Evolutionary conservation across 352 stramenopile genomes (phyloP).

Genomic region (Phytophthora colocasiae): DNA sequence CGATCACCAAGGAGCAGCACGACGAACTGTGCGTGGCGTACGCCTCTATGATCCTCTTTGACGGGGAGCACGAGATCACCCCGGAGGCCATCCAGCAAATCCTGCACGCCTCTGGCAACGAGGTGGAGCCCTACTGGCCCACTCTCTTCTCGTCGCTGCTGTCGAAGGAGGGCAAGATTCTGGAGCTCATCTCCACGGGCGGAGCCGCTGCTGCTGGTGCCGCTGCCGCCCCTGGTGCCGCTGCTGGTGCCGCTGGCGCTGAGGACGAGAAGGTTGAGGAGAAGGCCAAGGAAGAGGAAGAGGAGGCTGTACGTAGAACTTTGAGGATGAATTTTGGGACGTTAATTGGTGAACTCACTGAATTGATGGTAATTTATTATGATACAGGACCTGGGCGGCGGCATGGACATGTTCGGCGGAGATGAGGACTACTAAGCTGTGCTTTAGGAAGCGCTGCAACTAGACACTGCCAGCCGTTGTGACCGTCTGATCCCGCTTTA

Average conservation of each 20-base stretch:
- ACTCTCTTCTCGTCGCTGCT: constrained; percentile 75
- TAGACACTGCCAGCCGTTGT: constrained; percentile 37
- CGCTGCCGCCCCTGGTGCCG: constrained; percentile 48
- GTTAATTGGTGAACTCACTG: constrained; percentile 15
- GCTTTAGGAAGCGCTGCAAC: constrained; percentile 29
- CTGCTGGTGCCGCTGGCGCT: constrained; percentile 39
- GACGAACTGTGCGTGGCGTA: constrained; percentile 88
- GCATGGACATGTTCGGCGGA: constrained; percentile 78
- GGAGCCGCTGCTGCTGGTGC: constrained; percentile 51
- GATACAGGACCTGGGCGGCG: constrained; percentile 61
- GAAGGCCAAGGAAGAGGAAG: constrained; percentile 66
- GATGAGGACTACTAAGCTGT: constrained; percentile 69
- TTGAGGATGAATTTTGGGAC: neutral
- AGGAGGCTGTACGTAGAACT: constrained; percentile 56
- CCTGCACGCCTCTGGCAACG: constrained; percentile 80
- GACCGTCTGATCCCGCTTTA: constrained; percentile 45
- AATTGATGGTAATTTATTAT: constrained; percentile 5
- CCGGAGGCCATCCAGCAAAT: constrained; percentile 69
- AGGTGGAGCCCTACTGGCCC: constrained; percentile 89
- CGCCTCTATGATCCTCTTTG: constrained; percentile 86
- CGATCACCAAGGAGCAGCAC: constrained; percentile 86
- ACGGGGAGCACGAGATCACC: constrained; percentile 86
- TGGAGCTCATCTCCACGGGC: constrained; percentile 82
- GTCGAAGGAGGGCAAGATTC: constrained; percentile 81
- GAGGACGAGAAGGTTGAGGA: constrained; percentile 70